phyloP scores from a whole-genome alignment of 495 filamentous ascomycete genomes.

The Penicillium tannophilum region DNA sequence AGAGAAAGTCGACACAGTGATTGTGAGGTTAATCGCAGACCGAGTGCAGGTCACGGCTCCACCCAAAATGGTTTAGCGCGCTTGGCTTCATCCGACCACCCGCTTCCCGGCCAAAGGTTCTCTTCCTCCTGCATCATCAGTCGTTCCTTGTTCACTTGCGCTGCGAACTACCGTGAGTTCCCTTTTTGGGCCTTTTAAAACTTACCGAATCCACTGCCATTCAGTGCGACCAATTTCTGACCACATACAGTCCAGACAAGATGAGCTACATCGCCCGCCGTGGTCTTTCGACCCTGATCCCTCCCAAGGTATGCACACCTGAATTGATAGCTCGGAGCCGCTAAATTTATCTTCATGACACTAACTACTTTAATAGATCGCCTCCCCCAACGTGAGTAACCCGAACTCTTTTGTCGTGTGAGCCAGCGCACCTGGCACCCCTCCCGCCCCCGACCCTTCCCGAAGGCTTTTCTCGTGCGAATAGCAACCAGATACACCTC shows the following conservation, averaged over 20 bases:
- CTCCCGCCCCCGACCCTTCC: slow-evolving; percentile 24
- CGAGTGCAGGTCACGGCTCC: slow-evolving; percentile 40
- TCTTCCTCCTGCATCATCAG: slow-evolving; percentile 39
- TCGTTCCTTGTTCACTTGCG: slow-evolving; percentile 39
- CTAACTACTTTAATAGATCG: slow-evolving; percentile 60
- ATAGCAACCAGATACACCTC: slow-evolving; percentile 10
- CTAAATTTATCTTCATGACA: slow-evolving; percentile 13
- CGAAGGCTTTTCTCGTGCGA: slow-evolving; percentile 28
- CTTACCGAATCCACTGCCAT: slow-evolving; percentile 8
- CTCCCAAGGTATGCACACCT: slow-evolving; percentile 78
- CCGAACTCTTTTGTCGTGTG: not conserved
- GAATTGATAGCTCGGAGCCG: slow-evolving; percentile 6
- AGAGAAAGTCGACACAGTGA: slow-evolving; percentile 20
- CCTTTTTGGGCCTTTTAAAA: not conserved
- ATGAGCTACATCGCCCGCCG: slow-evolving; percentile 92
- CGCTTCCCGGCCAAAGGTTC: slow-evolving; percentile 40
- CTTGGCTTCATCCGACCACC: slow-evolving; percentile 46
- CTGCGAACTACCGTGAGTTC: slow-evolving; percentile 38
- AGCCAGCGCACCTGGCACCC: slow-evolving; percentile 14
- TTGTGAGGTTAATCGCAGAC: slow-evolving; percentile 37
- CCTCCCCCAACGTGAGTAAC: slow-evolving; percentile 84
- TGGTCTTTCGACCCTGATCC: slow-evolving; percentile 95
- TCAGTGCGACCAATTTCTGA: slow-evolving; percentile 34
- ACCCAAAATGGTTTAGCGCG: slow-evolving; percentile 47
- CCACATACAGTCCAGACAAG: slow-evolving; percentile 49